Evolutionary conservation across 106 monocot species (phyloP).

Genomic region (Narthecium ossifragum): DNA sequence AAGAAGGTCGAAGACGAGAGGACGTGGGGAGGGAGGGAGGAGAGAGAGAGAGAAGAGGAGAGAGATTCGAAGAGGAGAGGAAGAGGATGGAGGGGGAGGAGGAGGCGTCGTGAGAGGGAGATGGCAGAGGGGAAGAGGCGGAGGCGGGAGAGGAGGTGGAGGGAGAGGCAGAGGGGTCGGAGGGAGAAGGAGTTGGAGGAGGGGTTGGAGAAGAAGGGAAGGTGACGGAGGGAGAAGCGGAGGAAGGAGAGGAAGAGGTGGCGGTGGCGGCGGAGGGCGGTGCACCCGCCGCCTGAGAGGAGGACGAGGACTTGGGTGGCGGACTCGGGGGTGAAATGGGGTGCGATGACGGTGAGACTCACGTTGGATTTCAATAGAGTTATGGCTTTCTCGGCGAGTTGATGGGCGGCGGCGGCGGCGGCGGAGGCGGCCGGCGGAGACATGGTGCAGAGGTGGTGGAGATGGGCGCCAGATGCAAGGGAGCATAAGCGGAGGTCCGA

Average conservation of each 20-base stretch:
- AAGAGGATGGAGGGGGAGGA: conserved; percentile 8
- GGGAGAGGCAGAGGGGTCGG: conserved; percentile 1
- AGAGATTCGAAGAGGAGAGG: conserved; percentile 17
- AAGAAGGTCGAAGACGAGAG: conserved; percentile 49
- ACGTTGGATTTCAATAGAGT: conserved; percentile 23
- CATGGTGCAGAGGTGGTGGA: no score
- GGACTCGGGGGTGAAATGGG: conserved; percentile 29
- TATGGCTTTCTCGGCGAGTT: conserved; percentile 33
- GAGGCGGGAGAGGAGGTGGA: conserved; percentile 17
- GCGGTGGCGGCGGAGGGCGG: conserved; percentile 19
- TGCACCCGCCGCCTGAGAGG: conserved; percentile 21
- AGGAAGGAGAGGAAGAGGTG: conserved; percentile 12
- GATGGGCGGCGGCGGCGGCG: conserved; percentile 8
- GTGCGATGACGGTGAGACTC: conserved; percentile 25
- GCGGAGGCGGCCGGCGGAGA: background rate
- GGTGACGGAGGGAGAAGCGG: background rate
- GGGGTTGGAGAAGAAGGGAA: conserved; percentile 1
- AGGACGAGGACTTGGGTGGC: conserved; percentile 32
- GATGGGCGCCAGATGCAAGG: no score
- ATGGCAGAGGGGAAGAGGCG: conserved; percentile 8
- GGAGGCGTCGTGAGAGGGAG: conserved; percentile 5
- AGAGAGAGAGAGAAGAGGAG: conserved; percentile 2
- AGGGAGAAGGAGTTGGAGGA: background rate
- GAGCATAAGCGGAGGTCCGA: no score
- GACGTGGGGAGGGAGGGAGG: conserved; percentile 5